Conservation (phyloP, 306 rosid genomes). For the Carpinus fangiana region DNA sequence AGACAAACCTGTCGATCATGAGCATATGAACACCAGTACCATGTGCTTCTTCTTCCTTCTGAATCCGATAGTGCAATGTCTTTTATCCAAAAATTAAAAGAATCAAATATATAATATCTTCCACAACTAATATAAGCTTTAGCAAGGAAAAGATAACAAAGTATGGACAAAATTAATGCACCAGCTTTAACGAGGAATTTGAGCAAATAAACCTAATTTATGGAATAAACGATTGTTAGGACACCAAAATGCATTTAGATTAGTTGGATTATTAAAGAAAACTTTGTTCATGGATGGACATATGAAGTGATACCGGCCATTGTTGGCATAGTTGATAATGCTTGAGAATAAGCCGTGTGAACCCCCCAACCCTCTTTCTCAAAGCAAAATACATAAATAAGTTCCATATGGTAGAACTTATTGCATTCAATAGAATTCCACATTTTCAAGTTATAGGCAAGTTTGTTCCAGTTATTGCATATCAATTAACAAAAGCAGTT, state of each 20-base stretch:
- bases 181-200: neutral
- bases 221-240: neutral
- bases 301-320: neutral
- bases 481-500: neutral
- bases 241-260: neutral
- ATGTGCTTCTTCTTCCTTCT: constrained; percentile 51
- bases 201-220: neutral
- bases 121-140: neutral
- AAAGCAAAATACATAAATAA: neutral
- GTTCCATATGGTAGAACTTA: neutral
- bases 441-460: neutral
- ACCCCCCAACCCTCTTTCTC: neutral
- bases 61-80: constrained; percentile 68
- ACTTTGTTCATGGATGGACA: neutral
- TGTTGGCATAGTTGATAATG: neutral
- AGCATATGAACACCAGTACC: constrained; percentile 59
- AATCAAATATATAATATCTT: neutral
- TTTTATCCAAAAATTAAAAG: constrained; percentile 28
- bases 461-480: neutral
- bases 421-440: neutral
- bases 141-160: neutral
- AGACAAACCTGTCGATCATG: constrained; percentile 77
- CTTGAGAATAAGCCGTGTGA: neutral
- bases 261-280: neutral
- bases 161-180: neutral